phyloP scores from a whole-genome alignment of 1,284 basidiomycete genomes.

The Heterobasidion annosum region DNA sequence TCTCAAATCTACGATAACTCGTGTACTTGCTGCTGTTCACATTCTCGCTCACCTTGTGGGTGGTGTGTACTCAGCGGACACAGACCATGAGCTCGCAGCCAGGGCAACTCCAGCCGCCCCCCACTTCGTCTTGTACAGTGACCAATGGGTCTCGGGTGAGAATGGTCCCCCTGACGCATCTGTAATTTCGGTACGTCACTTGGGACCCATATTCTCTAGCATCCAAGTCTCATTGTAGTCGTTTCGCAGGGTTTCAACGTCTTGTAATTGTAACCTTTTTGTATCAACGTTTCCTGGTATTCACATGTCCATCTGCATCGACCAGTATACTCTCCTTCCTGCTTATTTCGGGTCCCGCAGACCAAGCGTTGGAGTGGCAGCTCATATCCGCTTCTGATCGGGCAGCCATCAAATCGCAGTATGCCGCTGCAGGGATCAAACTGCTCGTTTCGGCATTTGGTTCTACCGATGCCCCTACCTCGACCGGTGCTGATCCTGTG shows the following conservation, averaged over 20 bases:
- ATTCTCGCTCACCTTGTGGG: not conserved
- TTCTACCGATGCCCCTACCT: slow-evolving; percentile 41
- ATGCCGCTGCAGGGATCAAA: slow-evolving; percentile 35
- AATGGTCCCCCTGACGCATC: slow-evolving; percentile 27
- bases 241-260: slow-evolving; percentile 34
- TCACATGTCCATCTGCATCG: not conserved
- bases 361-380: slow-evolving; percentile 35
- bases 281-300: not conserved
- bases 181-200: slow-evolving; percentile 22
- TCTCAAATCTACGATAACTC: not conserved
- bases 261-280: slow-evolving; percentile 23
- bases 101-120: slow-evolving; percentile 23
- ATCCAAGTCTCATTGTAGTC: not conserved
- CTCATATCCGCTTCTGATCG: slow-evolving; percentile 23
- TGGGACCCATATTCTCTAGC: not conserved
- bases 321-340: slow-evolving; percentile 34
- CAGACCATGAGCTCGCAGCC: not conserved
- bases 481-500: slow-evolving; percentile 28
- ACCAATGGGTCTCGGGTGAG: slow-evolving; percentile 26
- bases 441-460: slow-evolving; percentile 42
- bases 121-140: slow-evolving; percentile 34
- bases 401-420: slow-evolving; percentile 27
- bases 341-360: slow-evolving; percentile 29
- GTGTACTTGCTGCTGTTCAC: not conserved
- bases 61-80: not conserved